These are phyloP conservation scores for Sordaria brevicollis DNA, from an alignment of 495 filamentous ascomycete genomes.

Conservation along the genomic window DNA sequence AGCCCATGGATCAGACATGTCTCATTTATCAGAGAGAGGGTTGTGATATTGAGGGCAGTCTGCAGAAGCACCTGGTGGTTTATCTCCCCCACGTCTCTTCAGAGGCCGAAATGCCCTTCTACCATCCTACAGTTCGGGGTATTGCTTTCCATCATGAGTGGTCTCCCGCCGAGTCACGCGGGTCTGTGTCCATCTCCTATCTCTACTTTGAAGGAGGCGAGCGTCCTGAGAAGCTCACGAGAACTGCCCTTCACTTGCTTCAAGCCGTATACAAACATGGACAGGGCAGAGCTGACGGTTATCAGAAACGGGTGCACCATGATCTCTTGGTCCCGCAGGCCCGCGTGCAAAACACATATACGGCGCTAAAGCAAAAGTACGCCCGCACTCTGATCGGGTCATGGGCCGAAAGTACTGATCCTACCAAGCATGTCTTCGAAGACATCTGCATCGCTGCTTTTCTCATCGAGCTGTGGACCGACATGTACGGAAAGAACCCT, in stretches of 20 bases:
- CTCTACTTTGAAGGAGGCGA: slow-evolving; percentile 42
- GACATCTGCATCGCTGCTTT: slow-evolving; percentile 90
- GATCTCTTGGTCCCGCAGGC: slow-evolving; percentile 67
- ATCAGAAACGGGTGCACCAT: slow-evolving; percentile 64
- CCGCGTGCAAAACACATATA: slow-evolving; percentile 68
- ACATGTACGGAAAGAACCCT: slow-evolving; percentile 55
- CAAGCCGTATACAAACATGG: slow-evolving; percentile 68
- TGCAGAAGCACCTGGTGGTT: slow-evolving; percentile 49
- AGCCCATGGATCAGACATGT: slow-evolving; percentile 68
- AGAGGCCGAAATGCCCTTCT: slow-evolving; percentile 62
- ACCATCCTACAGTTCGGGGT: slow-evolving; percentile 66
- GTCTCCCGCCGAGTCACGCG: slow-evolving; percentile 24
- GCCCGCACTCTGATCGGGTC: slow-evolving; percentile 50
- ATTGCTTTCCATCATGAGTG: slow-evolving; percentile 67
- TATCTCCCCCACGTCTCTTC: slow-evolving; percentile 64
- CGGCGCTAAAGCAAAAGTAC: slow-evolving; percentile 68
- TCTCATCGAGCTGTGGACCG: slow-evolving; percentile 80
- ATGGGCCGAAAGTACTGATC: slow-evolving; percentile 84
- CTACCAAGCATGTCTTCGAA: slow-evolving; percentile 88
- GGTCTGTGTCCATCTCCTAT: slow-evolving; percentile 58
- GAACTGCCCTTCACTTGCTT: slow-evolving; percentile 63
- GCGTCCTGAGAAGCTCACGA: slow-evolving; percentile 44
- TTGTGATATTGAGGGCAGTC: background rate
- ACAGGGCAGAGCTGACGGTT: slow-evolving; percentile 48
- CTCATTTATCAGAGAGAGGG: slow-evolving; percentile 44